phyloP scores from a whole-genome alignment of 305 asterid species.

The Stenogyne calaminthoides region DNA sequence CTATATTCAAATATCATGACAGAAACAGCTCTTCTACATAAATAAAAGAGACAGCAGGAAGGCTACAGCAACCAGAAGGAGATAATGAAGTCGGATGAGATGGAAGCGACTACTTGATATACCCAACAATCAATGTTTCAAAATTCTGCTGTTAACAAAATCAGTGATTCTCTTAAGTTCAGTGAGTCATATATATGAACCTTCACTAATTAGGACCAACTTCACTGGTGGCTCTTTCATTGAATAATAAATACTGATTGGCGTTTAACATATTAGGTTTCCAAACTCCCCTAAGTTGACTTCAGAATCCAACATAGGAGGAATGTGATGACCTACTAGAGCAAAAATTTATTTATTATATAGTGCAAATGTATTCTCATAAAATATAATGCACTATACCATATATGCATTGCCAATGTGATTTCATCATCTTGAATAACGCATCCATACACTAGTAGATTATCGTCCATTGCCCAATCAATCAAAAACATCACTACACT shows the following conservation, averaged over 20 bases:
- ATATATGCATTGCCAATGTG: constrained; percentile 1
- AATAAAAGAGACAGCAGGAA: constrained; percentile 4
- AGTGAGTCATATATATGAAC: neutral
- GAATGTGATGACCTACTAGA: neutral
- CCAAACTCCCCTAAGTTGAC: neutral
- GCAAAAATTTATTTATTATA: neutral
- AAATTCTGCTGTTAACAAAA: constrained; percentile 12
- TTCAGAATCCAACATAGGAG: neutral
- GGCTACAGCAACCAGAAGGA: constrained; percentile 9
- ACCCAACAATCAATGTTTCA: neutral
- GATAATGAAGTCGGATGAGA: constrained; percentile 6
- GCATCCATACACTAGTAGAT: neutral
- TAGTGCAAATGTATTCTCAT: neutral
- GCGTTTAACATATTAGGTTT: neutral
- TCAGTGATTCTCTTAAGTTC: constrained; percentile 7
- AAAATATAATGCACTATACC: neutral
- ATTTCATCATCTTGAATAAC: constrained; percentile 14
- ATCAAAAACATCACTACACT: neutral
- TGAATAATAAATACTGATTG: neutral
- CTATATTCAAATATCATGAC: no score
- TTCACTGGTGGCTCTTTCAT: neutral
- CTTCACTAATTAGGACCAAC: no score
- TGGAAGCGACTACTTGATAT: constrained; percentile 14
- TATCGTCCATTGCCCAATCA: constrained; percentile 2
- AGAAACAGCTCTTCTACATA: neutral